Evolutionary conservation across 2,329 filamentous ascomycete genomes (phyloP).

Genomic region (Epicoccum sorghinum): DNA sequence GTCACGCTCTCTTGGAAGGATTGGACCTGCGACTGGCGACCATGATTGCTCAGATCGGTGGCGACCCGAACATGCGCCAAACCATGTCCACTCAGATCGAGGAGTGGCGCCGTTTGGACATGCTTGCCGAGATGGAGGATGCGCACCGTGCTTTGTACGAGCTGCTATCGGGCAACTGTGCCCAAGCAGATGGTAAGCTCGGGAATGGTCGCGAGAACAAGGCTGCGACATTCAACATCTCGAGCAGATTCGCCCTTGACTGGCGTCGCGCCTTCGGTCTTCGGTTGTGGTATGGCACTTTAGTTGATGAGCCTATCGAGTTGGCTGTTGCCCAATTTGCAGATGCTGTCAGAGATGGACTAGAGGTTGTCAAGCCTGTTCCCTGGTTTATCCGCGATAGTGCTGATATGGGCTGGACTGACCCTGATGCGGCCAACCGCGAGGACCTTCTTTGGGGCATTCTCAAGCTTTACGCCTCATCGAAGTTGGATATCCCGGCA

Average conservation of each 20-base stretch:
- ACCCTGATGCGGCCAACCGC: constrained; percentile 62
- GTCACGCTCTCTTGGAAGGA: constrained; percentile 75
- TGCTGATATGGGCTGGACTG: constrained; percentile 65
- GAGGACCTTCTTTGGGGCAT: constrained; percentile 89
- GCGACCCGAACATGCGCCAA: constrained; percentile 69
- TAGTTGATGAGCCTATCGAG: constrained; percentile 70
- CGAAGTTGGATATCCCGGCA: constrained; percentile 52
- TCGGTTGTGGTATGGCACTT: constrained; percentile 84
- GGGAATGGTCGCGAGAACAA: constrained; percentile 78
- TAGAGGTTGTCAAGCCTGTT: constrained; percentile 71
- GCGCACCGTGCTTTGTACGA: constrained; percentile 87
- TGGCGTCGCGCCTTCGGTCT: constrained; percentile 95
- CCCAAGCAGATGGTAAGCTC: constrained; percentile 78
- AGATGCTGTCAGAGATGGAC: constrained; percentile 72
- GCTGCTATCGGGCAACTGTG: constrained; percentile 85
- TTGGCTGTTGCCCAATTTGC: constrained; percentile 75
- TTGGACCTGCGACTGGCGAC: constrained; percentile 85
- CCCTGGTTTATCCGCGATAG: constrained; percentile 72
- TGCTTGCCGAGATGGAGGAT: constrained; percentile 85
- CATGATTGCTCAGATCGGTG: constrained; percentile 82
- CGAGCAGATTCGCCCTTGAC: constrained; percentile 81
- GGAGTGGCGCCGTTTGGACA: constrained; percentile 81
- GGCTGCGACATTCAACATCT: constrained; percentile 78
- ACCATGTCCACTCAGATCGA: constrained; percentile 82
- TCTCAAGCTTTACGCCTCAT: constrained; percentile 76